These are phyloP conservation scores for Ceratocystis eucalypticola DNA, from an alignment of 2,329 filamentous ascomycete species.

Conservation along the genomic window DNA sequence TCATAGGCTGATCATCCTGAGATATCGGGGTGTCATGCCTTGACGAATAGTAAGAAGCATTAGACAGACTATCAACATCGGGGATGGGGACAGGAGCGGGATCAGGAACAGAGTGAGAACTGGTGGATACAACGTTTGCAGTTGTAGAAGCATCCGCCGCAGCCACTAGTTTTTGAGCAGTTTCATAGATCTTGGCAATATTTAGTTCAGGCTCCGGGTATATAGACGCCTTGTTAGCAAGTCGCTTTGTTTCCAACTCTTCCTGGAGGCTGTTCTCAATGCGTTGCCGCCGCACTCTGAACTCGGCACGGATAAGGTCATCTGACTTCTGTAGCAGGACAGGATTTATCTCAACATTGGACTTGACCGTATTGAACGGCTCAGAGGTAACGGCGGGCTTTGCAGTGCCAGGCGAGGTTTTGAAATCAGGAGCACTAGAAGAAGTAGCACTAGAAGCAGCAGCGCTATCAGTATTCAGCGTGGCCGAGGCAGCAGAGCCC, in stretches of 20 bases:
- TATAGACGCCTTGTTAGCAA: slow-evolving; percentile 29
- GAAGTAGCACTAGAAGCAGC: background rate
- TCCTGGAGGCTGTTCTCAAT: slow-evolving; percentile 67
- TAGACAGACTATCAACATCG: slow-evolving; percentile 25
- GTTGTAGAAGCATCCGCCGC: slow-evolving; percentile 16
- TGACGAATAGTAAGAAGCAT: slow-evolving; percentile 93
- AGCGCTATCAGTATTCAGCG: background rate
- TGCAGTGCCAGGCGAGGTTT: background rate
- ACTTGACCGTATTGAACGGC: slow-evolving; percentile 27
- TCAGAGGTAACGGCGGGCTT: background rate
- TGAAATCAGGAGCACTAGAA: background rate
- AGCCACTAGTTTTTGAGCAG: slow-evolving; percentile 57
- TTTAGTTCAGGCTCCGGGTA: slow-evolving; percentile 38
- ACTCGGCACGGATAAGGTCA: slow-evolving; percentile 67
- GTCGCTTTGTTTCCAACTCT: slow-evolving; percentile 50
- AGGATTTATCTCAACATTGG: slow-evolving; percentile 60
- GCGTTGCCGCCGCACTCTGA: slow-evolving; percentile 64
- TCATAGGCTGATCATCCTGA: slow-evolving; percentile 22
- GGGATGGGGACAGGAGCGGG: background rate
- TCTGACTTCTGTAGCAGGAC: slow-evolving; percentile 78
- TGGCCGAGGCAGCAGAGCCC: background rate
- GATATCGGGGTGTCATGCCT: slow-evolving; percentile 65
- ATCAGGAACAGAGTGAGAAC: slow-evolving; percentile 41
- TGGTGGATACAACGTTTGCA: slow-evolving; percentile 35
- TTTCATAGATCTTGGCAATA: slow-evolving; percentile 57